A percentile compares a stretch with the other conserved stretches of the same genome.
phyloP scores from a whole-genome alignment of 352 stramenopile species.

The Globisporangium cylindrosporum region DNA sequence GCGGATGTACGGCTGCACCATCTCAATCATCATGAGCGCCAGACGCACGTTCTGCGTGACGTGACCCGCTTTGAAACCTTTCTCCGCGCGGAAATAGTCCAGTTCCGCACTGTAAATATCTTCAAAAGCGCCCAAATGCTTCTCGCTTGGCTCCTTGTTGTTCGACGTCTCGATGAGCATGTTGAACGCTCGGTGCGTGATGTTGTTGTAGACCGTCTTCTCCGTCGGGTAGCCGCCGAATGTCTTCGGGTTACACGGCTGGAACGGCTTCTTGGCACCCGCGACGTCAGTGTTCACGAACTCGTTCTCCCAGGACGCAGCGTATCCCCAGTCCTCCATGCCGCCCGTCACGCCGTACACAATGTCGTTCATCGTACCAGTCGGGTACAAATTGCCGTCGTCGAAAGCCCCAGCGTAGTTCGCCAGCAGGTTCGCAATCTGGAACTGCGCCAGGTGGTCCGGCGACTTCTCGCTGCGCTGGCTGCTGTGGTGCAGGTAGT shows the following conservation, averaged over 20 bases:
- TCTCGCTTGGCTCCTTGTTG: constrained; percentile 79
- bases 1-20: constrained; percentile 93
- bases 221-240: constrained; percentile 89
- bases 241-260: constrained; percentile 78
- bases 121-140: constrained; percentile 65
- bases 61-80: constrained; percentile 79
- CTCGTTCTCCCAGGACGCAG: constrained; percentile 85
- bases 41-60: constrained; percentile 94
- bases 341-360: constrained; percentile 96
- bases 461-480: constrained; percentile 73
- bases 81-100: constrained; percentile 49
- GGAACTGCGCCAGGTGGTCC: constrained; percentile 69
- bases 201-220: constrained; percentile 93
- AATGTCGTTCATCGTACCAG: constrained; percentile 94
- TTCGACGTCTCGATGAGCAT: constrained; percentile 96
- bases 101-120: constrained; percentile 69
- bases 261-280: constrained; percentile 42
- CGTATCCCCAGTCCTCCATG: constrained; percentile 98
- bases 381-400: constrained; percentile 72
- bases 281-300: constrained; percentile 18
- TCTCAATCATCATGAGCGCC: constrained; percentile 93
- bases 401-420: constrained; percentile 71
- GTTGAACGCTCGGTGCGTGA: constrained; percentile 93
- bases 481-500: constrained; percentile 59
- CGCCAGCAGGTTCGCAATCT: constrained; percentile 57